Evolutionary conservation across 1,284 basidiomycete genomes (phyloP).

Genomic region (Rhodotorula glutinis): DNA sequence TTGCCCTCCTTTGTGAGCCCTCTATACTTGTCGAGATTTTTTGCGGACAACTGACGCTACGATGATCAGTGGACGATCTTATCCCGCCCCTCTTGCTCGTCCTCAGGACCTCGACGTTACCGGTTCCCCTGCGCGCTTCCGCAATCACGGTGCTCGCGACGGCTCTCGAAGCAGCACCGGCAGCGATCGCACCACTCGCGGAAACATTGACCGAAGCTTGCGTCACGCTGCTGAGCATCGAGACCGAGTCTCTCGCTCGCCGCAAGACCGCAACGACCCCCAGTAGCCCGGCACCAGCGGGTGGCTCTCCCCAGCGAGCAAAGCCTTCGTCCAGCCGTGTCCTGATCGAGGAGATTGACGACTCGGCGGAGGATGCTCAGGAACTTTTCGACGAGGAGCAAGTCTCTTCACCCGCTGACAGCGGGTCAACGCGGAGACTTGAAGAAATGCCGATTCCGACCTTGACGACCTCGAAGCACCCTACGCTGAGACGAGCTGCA

Average conservation of each 20-base stretch:
- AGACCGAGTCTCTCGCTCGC: constrained; percentile 46
- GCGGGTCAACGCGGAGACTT: constrained; percentile 11
- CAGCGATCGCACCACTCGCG: constrained; percentile 64
- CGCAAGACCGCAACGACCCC: not conserved
- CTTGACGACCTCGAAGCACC: constrained; percentile 62
- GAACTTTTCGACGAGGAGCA: not conserved
- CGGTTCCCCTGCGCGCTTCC: constrained; percentile 72
- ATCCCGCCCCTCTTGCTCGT: constrained; percentile 65
- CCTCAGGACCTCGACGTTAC: constrained; percentile 60
- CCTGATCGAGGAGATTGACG: constrained; percentile 15
- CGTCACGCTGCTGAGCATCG: constrained; percentile 74
- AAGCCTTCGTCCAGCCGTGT: not conserved
- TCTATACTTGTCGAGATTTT: constrained; percentile 9
- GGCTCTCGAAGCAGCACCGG: constrained; percentile 62
- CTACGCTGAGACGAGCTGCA: constrained; percentile 74
- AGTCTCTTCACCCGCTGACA: too few relatives aligned
- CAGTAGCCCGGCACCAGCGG: too few relatives aligned
- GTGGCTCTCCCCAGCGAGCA: too few relatives aligned
- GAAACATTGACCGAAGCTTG: constrained; percentile 63
- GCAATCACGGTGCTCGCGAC: constrained; percentile 76
- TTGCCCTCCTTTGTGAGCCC: constrained; percentile 65
- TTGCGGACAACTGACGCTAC: not conserved
- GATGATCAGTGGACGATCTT: constrained; percentile 61
- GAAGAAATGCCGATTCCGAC: constrained; percentile 57
- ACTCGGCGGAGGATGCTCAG: not conserved